Evolutionary conservation across 768 basidiomycete species (phyloP), one percentile per base, ranked within the genome.

Genomic region (Mycena vulgaris): DNA sequence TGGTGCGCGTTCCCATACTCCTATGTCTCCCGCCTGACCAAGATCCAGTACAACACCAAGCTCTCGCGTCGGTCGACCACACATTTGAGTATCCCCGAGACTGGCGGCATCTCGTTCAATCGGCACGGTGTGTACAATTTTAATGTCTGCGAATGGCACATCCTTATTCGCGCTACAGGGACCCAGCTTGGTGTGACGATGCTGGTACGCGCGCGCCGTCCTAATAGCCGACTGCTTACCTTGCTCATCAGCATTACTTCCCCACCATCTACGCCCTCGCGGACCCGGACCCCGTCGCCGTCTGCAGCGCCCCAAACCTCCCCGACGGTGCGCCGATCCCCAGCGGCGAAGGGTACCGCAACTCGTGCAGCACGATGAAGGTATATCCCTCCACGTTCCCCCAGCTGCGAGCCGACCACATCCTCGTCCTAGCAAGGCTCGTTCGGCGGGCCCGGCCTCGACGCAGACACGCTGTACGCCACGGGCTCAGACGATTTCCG

Each of bases 401-500:
- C 37, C 23, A 5, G 5, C n/a, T 45, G 55, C 23, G 9, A 3
- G 27, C 53, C 45, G n/a, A 51, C 21, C 5, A n/a, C 27, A 8
- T 21, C 11, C 33, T 9, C 2, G 40, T 72, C 56, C 66, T 52
- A 95, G 92, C 92, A 94, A 68, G 93, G 93, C 4, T 88, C 89
- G 7, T 95, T 96, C 71, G 93, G 94, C 40, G 88, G 89, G 3
- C 85, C 86, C 2, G 87, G 86, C 5, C 74, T 86, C 31, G 83
- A 86, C 53, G 79, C 74, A 27, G 92, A 93, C 63, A 78, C 84
- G 33, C 88, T 91, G 74, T 95, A 91, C 75, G 86, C 86, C 39
- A 87, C 88, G n/a, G 95, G 95, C 19, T 95, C 93, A 14, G 95
- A 96, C 76, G 93, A 95, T 78, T 95, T 95, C 76, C 85, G 90